These are phyloP conservation scores for Intubia oerlemansii DNA, from an alignment of 2,329 filamentous ascomycete genomes.

Conservation along the genomic window DNA sequence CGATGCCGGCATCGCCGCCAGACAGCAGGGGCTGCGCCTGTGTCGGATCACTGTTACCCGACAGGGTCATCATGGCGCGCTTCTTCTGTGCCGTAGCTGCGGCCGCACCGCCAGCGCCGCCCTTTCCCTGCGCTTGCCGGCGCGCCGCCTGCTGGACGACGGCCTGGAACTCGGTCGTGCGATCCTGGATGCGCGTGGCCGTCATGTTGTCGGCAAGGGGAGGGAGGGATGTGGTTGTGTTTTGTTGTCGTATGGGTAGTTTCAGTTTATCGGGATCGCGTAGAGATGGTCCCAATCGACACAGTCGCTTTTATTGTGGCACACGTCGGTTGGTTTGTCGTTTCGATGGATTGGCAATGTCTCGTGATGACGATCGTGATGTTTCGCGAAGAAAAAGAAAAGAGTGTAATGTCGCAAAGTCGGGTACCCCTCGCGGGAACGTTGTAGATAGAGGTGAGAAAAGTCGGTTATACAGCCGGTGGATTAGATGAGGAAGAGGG, in stretches of 20 bases:
- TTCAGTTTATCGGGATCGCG: no score
- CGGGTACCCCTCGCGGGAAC: no score
- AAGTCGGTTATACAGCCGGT: no score
- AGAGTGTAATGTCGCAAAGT: no score
- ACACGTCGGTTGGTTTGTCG: no score
- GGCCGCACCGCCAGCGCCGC: conserved; percentile 3
- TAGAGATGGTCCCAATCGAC: not conserved
- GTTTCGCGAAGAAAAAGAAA: no score
- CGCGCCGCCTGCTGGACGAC: conserved; percentile 75
- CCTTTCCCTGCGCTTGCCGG: conserved; percentile 52
- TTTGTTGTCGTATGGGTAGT: no score
- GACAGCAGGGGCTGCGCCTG: conserved; percentile 46
- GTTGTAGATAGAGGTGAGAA: no score
- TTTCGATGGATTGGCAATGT: no score
- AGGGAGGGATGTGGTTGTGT: not conserved
- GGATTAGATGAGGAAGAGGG: no score
- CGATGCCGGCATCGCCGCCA: not conserved
- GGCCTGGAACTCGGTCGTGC: conserved; percentile 84
- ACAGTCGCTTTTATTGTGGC: not conserved
- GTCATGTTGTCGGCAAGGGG: conserved; percentile 25
- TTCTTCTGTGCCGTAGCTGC: conserved; percentile 44
- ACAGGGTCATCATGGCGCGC: conserved; percentile 5
- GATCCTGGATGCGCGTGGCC: conserved; percentile 73
- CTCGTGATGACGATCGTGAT: no score
- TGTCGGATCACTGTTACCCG: not conserved